Evolutionary conservation across 306 rosid genomes (phyloP), one percentile per base, ranked within the genome.

Genomic region (Vicia faba): DNA sequence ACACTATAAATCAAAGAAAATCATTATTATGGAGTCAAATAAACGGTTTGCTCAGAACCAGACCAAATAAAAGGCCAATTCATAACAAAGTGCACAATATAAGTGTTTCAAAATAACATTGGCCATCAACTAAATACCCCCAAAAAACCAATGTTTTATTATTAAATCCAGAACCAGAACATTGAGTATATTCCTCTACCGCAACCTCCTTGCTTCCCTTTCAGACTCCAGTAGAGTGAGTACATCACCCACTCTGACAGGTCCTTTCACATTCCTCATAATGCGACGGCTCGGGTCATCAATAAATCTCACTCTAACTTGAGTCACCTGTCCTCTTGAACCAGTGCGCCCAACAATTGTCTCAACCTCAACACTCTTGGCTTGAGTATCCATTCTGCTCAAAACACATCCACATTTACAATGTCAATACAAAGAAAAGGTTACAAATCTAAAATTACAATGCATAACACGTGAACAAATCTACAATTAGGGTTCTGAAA

Each of bases 261-360:
- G 66, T 11, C 66, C 66, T 38, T 61, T 61, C 11, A 61, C 66
- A 2, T 61, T 61, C 66, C 66, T 61, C 49, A 38, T 35, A 11
- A 61, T 61, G 31, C 1, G 11, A 38, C 66, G 66, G 18, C 1
- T 61, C 0, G 2, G 5, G 8, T 61, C 66, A 1, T 61, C 66
- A 0, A 0, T 0, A 61, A 61, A 36, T 8, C 3, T 38, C 18
- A 61, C 66, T 19, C 66, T 61, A 38, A 61, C 66, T 12, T 61
- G 66, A 61, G 66, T 61, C 33, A 61, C 66, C 66, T 61, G 66
- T 18, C 66, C 66, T 38, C 66, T 18, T 2, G 66, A 61, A 36
- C 66, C 66, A 11, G 66, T 61, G 1, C 66, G 66, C 1, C 66
- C 66, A 0, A 60, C 40, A 18, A 61, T 11, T 39, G 18, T 61